Conservation (phyloP, 2,329 filamentous ascomycete species). For the Mycosphaerella sp. region DNA sequence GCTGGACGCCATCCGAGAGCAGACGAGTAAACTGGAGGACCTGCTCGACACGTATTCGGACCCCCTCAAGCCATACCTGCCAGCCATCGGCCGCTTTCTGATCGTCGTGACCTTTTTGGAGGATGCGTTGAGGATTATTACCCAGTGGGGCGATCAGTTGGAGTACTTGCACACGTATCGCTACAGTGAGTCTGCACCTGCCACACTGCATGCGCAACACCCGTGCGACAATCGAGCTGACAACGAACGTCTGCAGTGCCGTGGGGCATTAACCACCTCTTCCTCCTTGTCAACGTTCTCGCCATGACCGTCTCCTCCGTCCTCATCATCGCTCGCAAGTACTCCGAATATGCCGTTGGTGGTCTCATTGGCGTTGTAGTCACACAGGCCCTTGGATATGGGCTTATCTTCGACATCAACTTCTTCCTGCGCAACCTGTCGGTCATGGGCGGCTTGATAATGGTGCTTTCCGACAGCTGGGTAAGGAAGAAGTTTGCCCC, state of each 20-base stretch:
- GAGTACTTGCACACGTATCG: conserved; percentile 88
- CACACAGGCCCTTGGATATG: conserved; percentile 91
- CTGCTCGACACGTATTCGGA: conserved; percentile 79
- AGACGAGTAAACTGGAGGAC: conserved; percentile 99
- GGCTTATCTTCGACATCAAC: conserved; percentile 97
- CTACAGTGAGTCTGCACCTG: conserved; percentile 61
- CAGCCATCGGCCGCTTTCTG: conserved; percentile 90
- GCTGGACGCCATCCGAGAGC: conserved; percentile 82
- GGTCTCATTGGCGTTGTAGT: conserved; percentile 88
- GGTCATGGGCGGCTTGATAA: conserved; percentile 92
- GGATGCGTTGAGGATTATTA: conserved; percentile 91
- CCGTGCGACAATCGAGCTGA: background rate
- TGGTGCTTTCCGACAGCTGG: conserved; percentile 98
- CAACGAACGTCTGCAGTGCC: conserved; percentile 57
- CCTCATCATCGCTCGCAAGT: conserved; percentile 84
- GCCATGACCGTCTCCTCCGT: conserved; percentile 68
- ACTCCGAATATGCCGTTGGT: conserved; percentile 86
- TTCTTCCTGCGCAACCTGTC: conserved; percentile 99
- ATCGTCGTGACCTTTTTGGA: conserved; percentile 99
- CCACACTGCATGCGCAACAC: background rate
- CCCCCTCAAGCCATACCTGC: conserved; percentile 94
- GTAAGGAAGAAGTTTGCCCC: conserved; percentile 96
- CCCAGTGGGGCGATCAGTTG: conserved; percentile 95
- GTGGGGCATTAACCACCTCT: conserved; percentile 79
- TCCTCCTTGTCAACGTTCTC: conserved; percentile 84